Conservation (phyloP, 805 yeast genomes). For the Candida tallmaniae region DNA sequence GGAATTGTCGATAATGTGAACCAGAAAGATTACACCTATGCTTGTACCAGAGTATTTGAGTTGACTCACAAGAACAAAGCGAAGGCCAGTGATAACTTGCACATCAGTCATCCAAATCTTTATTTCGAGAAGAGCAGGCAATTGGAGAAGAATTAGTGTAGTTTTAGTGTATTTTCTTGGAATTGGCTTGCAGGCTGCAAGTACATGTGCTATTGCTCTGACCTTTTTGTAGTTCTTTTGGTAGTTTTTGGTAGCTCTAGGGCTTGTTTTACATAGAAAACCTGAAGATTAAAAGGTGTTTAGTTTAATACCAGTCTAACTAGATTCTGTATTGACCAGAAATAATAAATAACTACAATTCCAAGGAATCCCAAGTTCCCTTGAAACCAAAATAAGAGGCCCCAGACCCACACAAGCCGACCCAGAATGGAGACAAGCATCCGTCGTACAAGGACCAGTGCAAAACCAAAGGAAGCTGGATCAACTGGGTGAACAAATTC, state of each 20-base stretch:
- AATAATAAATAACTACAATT: slow-evolving; percentile 17
- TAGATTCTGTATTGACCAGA: background rate
- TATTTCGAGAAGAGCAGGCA: slow-evolving; percentile 77
- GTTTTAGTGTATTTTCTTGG: background rate
- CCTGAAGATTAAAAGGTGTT: too few species aligned
- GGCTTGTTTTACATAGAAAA: too few species aligned
- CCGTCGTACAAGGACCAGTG: slow-evolving; percentile 44
- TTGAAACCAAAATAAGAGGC: slow-evolving; percentile 41
- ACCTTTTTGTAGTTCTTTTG: too few species aligned
- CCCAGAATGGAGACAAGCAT: slow-evolving; percentile 44
- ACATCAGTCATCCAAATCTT: slow-evolving; percentile 81
- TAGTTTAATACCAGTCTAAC: background rate
- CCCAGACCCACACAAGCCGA: slow-evolving; percentile 41
- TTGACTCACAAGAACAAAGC: slow-evolving; percentile 49
- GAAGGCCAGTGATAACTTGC: slow-evolving; percentile 45
- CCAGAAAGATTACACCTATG: slow-evolving; percentile 70
- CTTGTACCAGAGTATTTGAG: slow-evolving; percentile 89
- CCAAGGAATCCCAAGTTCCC: slow-evolving; percentile 32
- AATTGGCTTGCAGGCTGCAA: too few species aligned
- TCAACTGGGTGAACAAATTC: slow-evolving; percentile 29
- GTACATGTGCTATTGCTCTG: too few species aligned
- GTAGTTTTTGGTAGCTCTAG: too few species aligned
- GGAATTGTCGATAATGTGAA: slow-evolving; percentile 65
- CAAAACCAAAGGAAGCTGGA: slow-evolving; percentile 39
- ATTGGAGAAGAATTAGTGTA: slow-evolving; percentile 30